Evolutionary conservation across 179 eudicot species (phyloP).

Genomic region (Beta corolliflora): DNA sequence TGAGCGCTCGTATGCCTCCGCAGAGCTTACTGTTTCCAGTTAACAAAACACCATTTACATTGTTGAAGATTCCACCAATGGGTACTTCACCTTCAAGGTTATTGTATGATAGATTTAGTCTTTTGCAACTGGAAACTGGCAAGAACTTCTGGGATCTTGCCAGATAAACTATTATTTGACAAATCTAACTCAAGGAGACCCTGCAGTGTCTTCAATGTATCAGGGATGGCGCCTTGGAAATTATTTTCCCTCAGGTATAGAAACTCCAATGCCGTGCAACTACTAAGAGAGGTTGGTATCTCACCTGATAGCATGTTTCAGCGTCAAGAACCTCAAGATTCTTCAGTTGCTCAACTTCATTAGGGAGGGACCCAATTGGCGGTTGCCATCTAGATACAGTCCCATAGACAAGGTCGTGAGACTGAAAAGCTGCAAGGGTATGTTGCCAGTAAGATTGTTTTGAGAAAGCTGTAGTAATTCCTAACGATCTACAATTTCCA

Average conservation of each 20-base stretch:
- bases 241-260: conserved; percentile 16
- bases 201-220: conserved; percentile 19
- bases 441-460: conserved; percentile 26
- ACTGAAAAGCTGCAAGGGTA: conserved; percentile 19
- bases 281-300: conserved; percentile 30
- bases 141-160: conserved; percentile 13
- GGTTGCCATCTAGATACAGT: conserved; percentile 20
- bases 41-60: conserved; percentile 7
- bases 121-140: conserved; percentile 7
- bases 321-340: conserved; percentile 9
- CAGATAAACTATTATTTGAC: conserved; percentile 28
- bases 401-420: not conserved
- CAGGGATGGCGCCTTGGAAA: conserved; percentile 32
- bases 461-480: conserved; percentile 8
- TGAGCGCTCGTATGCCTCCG: conserved; percentile 25
- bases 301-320: conserved; percentile 26
- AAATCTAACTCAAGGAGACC: conserved; percentile 23
- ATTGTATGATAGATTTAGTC: conserved; percentile 27
- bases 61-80: conserved; percentile 18
- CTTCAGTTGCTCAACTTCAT: conserved; percentile 24
- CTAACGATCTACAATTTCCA: conserved; percentile 20
- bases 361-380: conserved; percentile 22
- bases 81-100: conserved; percentile 33
- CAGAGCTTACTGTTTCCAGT: conserved; percentile 30
- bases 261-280: conserved; percentile 11